Percentiles rank a stretch among this genome's conserved stretches.
These are phyloP conservation scores for Fusarium euwallaceae DNA, from an alignment of 2,329 filamentous ascomycete genomes.

Conservation along the genomic window DNA sequence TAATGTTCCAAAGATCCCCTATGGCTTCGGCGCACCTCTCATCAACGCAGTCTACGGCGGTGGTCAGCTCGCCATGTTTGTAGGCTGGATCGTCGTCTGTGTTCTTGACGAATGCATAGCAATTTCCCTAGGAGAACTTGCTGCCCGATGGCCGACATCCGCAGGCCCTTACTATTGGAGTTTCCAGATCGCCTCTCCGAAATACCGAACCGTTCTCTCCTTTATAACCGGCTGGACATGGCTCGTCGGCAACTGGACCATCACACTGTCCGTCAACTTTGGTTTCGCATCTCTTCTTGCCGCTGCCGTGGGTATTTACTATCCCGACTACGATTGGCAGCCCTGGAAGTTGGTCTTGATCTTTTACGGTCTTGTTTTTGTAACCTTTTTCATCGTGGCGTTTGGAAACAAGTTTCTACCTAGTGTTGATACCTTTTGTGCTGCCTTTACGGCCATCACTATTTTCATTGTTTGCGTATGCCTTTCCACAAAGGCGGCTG, in stretches of 20 bases:
- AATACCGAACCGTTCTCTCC: conserved; percentile 72
- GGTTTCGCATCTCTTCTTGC: conserved; percentile 77
- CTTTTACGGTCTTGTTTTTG: conserved; percentile 74
- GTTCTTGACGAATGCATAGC: conserved; percentile 79
- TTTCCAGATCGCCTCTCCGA: conserved; percentile 71
- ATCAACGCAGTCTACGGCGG: conserved; percentile 44
- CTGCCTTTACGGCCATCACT: conserved; percentile 74
- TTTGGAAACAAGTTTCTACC: conserved; percentile 71
- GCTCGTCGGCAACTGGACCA: conserved; percentile 77
- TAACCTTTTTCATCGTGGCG: conserved; percentile 75
- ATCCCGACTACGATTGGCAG: conserved; percentile 69
- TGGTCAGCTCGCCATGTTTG: conserved; percentile 68
- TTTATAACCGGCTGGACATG: conserved; percentile 83
- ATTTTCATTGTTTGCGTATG: conserved; percentile 70
- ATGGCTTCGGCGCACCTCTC: conserved; percentile 43
- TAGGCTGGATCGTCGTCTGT: conserved; percentile 73
- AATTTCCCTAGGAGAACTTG: conserved; percentile 78
- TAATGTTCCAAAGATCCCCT: conserved; percentile 36
- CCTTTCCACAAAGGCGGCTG: conserved; percentile 72
- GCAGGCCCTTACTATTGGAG: conserved; percentile 82
- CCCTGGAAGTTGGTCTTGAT: conserved; percentile 81
- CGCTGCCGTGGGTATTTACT: conserved; percentile 73
- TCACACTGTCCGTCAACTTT: conserved; percentile 77
- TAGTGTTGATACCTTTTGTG: conserved; percentile 79
- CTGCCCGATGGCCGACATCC: conserved; percentile 72